Base-by-base conservation (phyloP, 2,329 filamentous ascomycete species). In the Trichoderma guizhouense region DNA sequence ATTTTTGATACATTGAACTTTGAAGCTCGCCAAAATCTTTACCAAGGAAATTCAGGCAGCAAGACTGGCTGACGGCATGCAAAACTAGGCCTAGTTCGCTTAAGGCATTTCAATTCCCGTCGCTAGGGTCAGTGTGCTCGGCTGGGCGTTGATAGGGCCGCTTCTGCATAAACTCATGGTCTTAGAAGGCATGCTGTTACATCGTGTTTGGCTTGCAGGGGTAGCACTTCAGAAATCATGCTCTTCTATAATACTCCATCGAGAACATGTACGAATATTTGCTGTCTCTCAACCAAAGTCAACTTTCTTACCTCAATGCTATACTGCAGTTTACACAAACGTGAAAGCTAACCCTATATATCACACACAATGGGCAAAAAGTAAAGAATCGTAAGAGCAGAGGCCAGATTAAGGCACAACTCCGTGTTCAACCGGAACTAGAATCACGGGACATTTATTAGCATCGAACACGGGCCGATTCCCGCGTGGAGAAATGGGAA, bases 401-500 rank as follows among this genome's bases (percentile, higher is more conserved):
- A n/a, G 14, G 32, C 34, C 55, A n/a, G 12, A 60, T 12, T 21
- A 32, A 60, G 55, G 55, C 28, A 60, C 55, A 60, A 21, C 55
- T 60, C 62, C 26, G 26, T 18, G 14, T 51, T 67, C 11, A 7
- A 18, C 61, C 24, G 24, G 34, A 24, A 32, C 26, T 69, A 24
- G 28, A 60, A 69, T 69, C 67, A 53, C 36, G 28, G 67, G 28
- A 8, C 43, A 15, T 53, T 36, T 30, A 36, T 53, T 30, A 36
- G 9, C n/a, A 62, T 53, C 12, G 7, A 24, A 26, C 32, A 43
- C 67, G 67, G 57, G 67, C 67, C 67, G 57, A 69, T 53, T 69
- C 67, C 65, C 65, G 57, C 12, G n/a, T 60, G 51, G 18, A n/a
- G 34, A 18, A 53, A 12, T 14, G 24, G 15, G n/a, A 62, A 36